Evolutionary conservation across 2,329 filamentous ascomycete genomes (phyloP).

Genomic region (Calcarisporium arbuscula): DNA sequence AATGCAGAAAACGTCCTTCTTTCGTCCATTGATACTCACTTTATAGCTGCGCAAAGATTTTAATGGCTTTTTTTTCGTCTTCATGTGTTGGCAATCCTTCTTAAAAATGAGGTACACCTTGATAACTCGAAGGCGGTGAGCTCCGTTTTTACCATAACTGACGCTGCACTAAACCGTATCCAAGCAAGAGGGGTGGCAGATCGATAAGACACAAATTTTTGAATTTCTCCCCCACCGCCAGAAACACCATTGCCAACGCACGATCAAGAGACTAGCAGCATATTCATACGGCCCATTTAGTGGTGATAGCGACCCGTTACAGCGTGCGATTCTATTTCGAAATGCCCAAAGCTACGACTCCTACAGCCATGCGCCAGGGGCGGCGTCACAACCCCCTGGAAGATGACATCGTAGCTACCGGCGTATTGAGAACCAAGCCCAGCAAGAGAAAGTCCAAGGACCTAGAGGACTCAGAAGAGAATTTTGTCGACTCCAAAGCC

Average conservation of each 20-base stretch:
- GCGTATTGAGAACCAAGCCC: constrained; percentile 66
- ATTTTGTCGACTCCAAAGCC: constrained; percentile 80
- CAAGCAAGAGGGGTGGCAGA: constrained; percentile 29
- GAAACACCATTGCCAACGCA: not conserved
- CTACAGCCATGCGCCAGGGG: constrained; percentile 48
- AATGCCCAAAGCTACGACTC: constrained; percentile 76
- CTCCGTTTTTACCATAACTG: constrained; percentile 5
- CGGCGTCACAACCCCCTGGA: constrained; percentile 86
- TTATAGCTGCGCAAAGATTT: too few relatives aligned
- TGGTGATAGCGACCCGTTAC: too few relatives aligned
- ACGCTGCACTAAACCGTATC: constrained; percentile 19
- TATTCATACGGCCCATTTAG: too few relatives aligned
- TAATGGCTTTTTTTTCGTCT: too few relatives aligned
- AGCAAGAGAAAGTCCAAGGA: constrained; percentile 64
- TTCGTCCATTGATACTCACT: too few relatives aligned
- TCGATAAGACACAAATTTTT: constrained; percentile 34
- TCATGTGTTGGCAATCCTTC: too few relatives aligned
- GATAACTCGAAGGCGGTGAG: constrained; percentile 25
- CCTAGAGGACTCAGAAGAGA: constrained; percentile 54
- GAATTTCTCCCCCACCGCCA: constrained; percentile 22
- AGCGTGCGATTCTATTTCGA: too few relatives aligned
- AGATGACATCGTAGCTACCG: constrained; percentile 71
- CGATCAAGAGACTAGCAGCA: too few relatives aligned
- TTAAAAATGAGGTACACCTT: too few relatives aligned
- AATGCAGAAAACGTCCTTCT: too few relatives aligned